Percentiles rank a stretch among this genome's conserved stretches.
Conservation (phyloP, 2,329 filamentous ascomycete species). For the Hymenoscyphus scutula region DNA sequence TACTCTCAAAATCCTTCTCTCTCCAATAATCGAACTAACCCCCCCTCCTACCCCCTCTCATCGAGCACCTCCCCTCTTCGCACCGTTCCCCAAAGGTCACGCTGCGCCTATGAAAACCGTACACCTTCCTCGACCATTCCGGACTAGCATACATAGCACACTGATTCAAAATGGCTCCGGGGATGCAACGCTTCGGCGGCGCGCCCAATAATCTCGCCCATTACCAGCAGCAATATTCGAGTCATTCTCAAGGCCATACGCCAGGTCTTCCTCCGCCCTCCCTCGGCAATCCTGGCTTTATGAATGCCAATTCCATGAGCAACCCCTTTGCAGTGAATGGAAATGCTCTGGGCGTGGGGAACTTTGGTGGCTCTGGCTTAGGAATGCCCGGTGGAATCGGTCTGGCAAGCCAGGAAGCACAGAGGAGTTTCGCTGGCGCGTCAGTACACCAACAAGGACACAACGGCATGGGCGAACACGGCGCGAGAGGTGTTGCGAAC, state of each 20-base stretch:
- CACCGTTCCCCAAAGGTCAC: conserved; percentile 23
- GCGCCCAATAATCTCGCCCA: conserved; percentile 38
- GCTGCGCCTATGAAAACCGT: conserved; percentile 37
- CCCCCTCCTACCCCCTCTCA: too few species aligned
- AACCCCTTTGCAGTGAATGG: conserved; percentile 61
- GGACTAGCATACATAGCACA: conserved; percentile 34
- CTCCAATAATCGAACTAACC: not conserved
- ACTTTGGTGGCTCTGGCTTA: conserved; percentile 54
- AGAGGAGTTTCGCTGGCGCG: conserved; percentile 79
- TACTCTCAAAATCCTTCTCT: not conserved
- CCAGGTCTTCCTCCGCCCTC: conserved; percentile 52
- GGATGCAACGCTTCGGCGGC: conserved; percentile 37
- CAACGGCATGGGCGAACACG: conserved; percentile 53
- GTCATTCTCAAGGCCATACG: conserved; percentile 46
- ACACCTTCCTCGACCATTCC: conserved; percentile 32
- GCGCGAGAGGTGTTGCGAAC: conserved; percentile 53
- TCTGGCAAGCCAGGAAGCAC: conserved; percentile 80
- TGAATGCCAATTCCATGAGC: conserved; percentile 64
- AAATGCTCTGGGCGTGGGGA: conserved; percentile 54
- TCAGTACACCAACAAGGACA: conserved; percentile 60
- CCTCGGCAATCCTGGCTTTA: conserved; percentile 69
- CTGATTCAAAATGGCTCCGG: conserved; percentile 36
- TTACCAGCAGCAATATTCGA: conserved; percentile 41
- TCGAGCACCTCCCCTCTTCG: not conserved
- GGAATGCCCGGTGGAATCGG: conserved; percentile 58